Conservation (phyloP, 139 green algal genomes). For the Haematococcus lacustris region DNA sequence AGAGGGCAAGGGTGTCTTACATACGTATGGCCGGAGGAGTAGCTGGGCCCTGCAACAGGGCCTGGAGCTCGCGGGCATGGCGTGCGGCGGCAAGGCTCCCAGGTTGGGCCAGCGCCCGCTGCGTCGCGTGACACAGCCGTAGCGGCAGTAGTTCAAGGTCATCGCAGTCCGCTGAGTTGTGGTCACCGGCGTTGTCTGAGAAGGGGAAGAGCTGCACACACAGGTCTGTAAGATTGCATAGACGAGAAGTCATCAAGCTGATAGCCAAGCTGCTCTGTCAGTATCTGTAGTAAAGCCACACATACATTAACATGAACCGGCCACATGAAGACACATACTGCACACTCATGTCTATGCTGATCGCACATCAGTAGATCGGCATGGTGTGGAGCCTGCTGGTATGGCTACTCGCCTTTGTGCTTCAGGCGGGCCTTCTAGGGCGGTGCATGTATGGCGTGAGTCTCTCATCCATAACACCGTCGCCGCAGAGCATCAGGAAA, state of each 20-base stretch:
- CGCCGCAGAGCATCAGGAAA: not conserved
- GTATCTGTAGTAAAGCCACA: not conserved
- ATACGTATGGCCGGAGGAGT: too few relatives aligned
- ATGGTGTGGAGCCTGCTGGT: slow-evolving; percentile 32
- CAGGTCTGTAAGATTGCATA: too few relatives aligned
- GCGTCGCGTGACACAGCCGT: not conserved
- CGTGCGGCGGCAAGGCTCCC: not conserved
- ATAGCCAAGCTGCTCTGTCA: not conserved
- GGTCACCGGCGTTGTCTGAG: not conserved
- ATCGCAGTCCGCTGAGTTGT: not conserved
- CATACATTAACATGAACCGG: not conserved
- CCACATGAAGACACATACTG: not conserved
- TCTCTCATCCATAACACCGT: not conserved
- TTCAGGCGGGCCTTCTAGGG: slow-evolving; percentile 53
- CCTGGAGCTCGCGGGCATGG: not conserved
- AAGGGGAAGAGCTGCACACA: not conserved
- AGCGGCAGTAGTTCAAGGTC: not conserved
- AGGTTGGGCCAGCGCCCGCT: not conserved
- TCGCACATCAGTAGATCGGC: not conserved
- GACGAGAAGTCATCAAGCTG: too few relatives aligned
- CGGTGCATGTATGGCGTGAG: slow-evolving; percentile 56
- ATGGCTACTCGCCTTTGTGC: slow-evolving; percentile 43
- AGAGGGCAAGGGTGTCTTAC: too few relatives aligned
- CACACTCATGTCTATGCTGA: not conserved
- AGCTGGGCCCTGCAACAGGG: too few relatives aligned